Evolutionary conservation across 129 eudicot genomes (phyloP), one percentile per base, ranked within the genome.

Genomic region (Chrysanthemum makinoi): DNA sequence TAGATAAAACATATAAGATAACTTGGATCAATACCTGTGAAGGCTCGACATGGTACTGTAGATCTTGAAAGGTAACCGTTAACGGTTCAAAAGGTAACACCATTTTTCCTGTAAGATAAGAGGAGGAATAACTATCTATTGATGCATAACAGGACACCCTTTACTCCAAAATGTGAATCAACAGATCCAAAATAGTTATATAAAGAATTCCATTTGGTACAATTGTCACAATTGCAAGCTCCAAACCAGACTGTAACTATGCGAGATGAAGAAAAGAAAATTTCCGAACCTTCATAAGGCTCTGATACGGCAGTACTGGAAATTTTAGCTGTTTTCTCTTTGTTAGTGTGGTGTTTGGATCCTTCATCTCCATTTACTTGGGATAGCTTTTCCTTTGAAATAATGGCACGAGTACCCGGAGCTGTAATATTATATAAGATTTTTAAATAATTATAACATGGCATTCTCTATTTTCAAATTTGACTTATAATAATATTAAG

Each of bases 31-130:
- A 39, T 83, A 90, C 97, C 89, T 26, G 26, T 64, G 97, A 78
- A 58, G 91, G 74, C n/a, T 91, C 92, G 8, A 91, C 87, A 69
- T 81, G 83, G 83, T 91, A 91, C 8, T 88, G 90, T 55, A 91
- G 80, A 80, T 86, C 86, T 70, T 88, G 83, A 78, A 91, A 91
- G 64, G 80, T 78, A 44, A 91, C 28, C 3, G 83, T 76, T 35
- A 81, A 82, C 4, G 97, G 95, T 73, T 72, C 86, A 56, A 85
- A 88, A 28, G 97, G 97, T 63, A 91, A 77, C 68, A 80, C 91
- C 86, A 87, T 67, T 70, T 78, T 82, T 35, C 81, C 94, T 89
- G 86, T 62, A 80, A 71, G 58, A 72, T 76, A 62, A 70, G 39
- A 80, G 20, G 49, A 68, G 15, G 26, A 55, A 58, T 24, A 51